Evolutionary conservation across 1,139 yeast species (phyloP), one percentile per base, ranked within the genome.

Genomic region (Eremothecium cymbalariae): DNA sequence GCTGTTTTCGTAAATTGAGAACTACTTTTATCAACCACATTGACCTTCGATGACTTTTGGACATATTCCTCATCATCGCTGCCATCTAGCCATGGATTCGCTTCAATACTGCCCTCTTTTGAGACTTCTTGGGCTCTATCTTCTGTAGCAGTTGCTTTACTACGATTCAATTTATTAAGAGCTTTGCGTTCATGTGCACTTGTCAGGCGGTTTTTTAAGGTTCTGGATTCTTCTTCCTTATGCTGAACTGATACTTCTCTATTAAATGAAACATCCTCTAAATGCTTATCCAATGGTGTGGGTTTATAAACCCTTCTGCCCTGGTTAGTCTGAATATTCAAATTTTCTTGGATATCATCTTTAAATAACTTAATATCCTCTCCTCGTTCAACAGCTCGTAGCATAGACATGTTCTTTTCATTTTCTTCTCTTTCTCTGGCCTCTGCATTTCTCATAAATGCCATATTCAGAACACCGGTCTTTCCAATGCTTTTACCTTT

Each of bases 281-380:
- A 60, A 18, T 65, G 65, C 18, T 65, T 56, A 22, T 64, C 60
- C 13, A 68, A 56, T 12, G 80, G 76, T 14, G 74, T 72, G 4
- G 96, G 95, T 3, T 86, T 74, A 51, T 83, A 88, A 4, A 77
- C 68, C 57, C 95, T 70, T 60, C 98, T 74, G 28, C 96, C 97
- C 44, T 70, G 69, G 55, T 85, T 85, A 32, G 74, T 55, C 13
- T 61, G 63, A n/a, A 67, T 57, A 45, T 70, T 72, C 13, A 72
- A 74, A 6, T 70, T 56, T 14, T 51, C 55, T n/a, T 45, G 43
- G 8, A 59, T 62, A 27, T 59, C 66, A 18, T 64, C 64, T 30
- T 53, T 60, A 26, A 56, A 55, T 6, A 59, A 53, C 12, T 56
- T 62, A 15, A 64, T 59, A 37, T 63, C 70, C 15, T 60, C 69